These are phyloP conservation scores for Orbilia ellipsospora DNA, from an alignment of 2,329 filamentous ascomycete genomes.

Conservation along the genomic window DNA sequence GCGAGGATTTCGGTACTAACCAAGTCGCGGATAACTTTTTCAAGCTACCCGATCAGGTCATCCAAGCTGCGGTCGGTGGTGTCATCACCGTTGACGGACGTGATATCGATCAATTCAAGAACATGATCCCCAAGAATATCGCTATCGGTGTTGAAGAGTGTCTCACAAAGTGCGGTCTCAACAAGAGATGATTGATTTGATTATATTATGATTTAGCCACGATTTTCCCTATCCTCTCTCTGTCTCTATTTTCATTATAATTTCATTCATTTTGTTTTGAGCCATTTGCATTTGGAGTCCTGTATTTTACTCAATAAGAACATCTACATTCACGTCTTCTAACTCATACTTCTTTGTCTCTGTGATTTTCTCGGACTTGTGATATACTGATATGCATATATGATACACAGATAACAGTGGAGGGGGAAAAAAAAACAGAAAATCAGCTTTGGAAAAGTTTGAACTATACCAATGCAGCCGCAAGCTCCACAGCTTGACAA, in stretches of 20 bases:
- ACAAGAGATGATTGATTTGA: conserved; percentile 60
- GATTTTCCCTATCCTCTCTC: not conserved
- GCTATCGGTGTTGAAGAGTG: conserved; percentile 69
- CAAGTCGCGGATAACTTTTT: conserved; percentile 68
- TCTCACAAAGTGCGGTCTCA: conserved; percentile 66
- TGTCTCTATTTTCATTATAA: no score
- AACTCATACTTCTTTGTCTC: no score
- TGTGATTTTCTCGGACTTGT: no score
- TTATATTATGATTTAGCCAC: conserved; percentile 7
- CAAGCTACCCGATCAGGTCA: conserved; percentile 64
- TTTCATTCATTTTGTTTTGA: no score
- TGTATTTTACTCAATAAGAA: no score
- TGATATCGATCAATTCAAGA: conserved; percentile 65
- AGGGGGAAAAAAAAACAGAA: no score
- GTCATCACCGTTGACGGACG: conserved; percentile 64
- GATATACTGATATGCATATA: not conserved
- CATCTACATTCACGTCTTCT: no score
- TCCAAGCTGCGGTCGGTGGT: conserved; percentile 66
- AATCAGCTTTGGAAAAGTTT: not conserved
- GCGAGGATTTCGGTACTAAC: conserved; percentile 68
- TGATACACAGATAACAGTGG: not conserved
- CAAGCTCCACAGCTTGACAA: conserved; percentile 46
- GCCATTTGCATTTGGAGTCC: no score
- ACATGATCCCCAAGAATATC: conserved; percentile 66
- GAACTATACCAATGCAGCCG: conserved; percentile 20